A percentile compares a stretch with the other conserved stretches of the same genome.
Evolutionary conservation across 106 monocot genomes (phyloP).

Genomic region (Phalaenopsis aphrodite): DNA sequence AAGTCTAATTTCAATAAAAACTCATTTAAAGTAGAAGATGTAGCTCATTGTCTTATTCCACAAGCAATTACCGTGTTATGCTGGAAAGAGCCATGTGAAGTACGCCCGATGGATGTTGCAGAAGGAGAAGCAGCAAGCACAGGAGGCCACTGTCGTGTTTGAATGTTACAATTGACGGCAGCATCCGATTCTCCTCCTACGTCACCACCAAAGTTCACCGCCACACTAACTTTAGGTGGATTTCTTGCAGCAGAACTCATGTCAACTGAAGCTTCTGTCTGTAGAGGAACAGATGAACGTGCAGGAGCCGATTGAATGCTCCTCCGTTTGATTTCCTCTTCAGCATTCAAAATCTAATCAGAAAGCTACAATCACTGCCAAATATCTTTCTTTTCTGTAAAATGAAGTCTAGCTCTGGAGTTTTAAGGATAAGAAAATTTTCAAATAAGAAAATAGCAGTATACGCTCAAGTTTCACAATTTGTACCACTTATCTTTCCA

Average conservation of each 20-base stretch:
- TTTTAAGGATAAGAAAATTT: neutral
- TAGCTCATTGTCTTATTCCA: neutral
- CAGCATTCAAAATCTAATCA: slow-evolving; percentile 71
- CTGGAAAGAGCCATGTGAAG: slow-evolving; percentile 24
- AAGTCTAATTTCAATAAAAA: too few relatives aligned
- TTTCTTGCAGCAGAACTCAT: slow-evolving; percentile 29
- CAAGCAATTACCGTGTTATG: slow-evolving; percentile 42
- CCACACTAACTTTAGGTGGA: slow-evolving; percentile 43
- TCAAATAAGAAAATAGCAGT: neutral
- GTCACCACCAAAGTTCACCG: slow-evolving; percentile 66
- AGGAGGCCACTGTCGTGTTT: slow-evolving; percentile 31
- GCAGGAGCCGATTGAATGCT: slow-evolving; percentile 23
- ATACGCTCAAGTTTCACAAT: too few relatives aligned
- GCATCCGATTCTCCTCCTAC: slow-evolving; percentile 51
- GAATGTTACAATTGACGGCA: slow-evolving; percentile 30
- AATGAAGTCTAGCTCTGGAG: neutral
- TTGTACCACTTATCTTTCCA: too few relatives aligned
- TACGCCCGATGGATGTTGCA: slow-evolving; percentile 34
- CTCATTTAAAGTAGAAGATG: too few relatives aligned
- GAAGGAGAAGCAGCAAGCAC: slow-evolving; percentile 47
- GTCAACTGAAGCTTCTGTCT: slow-evolving; percentile 35
- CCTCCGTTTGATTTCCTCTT: slow-evolving; percentile 76
- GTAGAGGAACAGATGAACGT: slow-evolving; percentile 22
- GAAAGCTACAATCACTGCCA: neutral
- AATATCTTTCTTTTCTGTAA: neutral